Base-by-base conservation (phyloP, 2,329 filamentous ascomycete species). In the Microsporum audouinii region DNA sequence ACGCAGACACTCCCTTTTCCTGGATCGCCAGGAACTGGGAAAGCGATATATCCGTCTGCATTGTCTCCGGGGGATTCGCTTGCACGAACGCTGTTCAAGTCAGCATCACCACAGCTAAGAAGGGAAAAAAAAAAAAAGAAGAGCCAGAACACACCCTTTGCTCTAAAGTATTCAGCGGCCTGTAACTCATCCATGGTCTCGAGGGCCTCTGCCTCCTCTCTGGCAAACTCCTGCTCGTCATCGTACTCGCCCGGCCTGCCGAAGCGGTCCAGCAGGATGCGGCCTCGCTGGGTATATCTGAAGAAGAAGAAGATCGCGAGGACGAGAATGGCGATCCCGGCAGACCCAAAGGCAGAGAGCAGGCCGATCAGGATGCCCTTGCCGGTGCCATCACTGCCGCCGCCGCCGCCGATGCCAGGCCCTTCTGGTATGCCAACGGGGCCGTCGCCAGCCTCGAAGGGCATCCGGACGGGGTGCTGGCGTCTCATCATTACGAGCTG, bases 1-100 rank as follows among this genome's bases (percentile, higher is more conserved):
- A 99, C 5, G 94, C 94, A 3, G 94, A 96, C n/a, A 99, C 92
- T 58, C 94, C 94, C 75, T 99, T 99, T 78, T 99, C 94, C 77
- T 99, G 94, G 66, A 99, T 99, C 47, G 94, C 94, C 62, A 99
- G 82, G 73, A 96, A 97, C 73, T 99, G 94, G 39, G 94, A 97
- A 65, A 99, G 78, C 27, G 94, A 97, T 66, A 99, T 99, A 72
- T 99, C 94, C 67, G 94, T 97, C 70, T 94, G 91, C 62, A 92
- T 79, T 5, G 94, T 97, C 74, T 99, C 94, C 66, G 94, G 91
- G 2, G 92, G 94, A 71, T 97, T 96, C 61, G 87, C 89, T 73
- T 94, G 87, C 64, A 96, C 85, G 71, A 96, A 99, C 36, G 92
- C 94, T 99, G 67, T 49, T 38, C 12, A 33, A 65, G 64, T 65